phyloP scores from a whole-genome alignment of 768 basidiomycete species.

The Auricularia sp. region DNA sequence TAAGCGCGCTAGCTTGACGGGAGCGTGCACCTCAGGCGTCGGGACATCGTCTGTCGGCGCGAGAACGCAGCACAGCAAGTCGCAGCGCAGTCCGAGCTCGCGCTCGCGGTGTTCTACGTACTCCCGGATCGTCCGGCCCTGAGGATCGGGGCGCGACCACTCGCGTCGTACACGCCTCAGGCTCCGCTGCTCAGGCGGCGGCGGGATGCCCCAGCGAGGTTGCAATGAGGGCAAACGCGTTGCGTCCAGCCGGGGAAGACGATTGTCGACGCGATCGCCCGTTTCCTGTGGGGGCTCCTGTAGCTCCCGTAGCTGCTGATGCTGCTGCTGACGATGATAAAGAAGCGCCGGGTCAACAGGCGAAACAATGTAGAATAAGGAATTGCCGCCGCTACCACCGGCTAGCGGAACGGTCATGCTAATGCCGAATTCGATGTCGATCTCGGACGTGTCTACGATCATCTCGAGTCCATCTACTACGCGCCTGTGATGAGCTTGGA shows the following conservation, averaged over 20 bases:
- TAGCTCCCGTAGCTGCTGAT: not conserved
- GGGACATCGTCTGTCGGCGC: constrained; percentile 71
- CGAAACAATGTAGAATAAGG: not conserved
- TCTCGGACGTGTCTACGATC: not conserved
- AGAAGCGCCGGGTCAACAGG: not conserved
- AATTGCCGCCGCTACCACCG: not conserved
- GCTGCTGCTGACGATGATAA: not conserved
- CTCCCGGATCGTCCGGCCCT: constrained; percentile 63
- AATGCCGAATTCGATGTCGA: not conserved
- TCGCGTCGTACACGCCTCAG: constrained; percentile 18
- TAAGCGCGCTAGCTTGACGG: constrained; percentile 14
- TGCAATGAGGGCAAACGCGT: not conserved
- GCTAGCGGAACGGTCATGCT: not conserved
- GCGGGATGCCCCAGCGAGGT: not conserved
- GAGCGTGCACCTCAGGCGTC: constrained; percentile 19
- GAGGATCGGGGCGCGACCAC: constrained; percentile 52
- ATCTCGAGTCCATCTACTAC: not conserved
- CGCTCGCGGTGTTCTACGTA: constrained; percentile 64
- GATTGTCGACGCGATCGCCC: constrained; percentile 10
- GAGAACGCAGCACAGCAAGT: constrained; percentile 61
- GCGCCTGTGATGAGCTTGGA: not conserved
- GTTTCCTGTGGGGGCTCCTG: not conserved
- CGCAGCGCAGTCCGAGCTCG: constrained; percentile 63
- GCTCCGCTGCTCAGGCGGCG: not conserved
- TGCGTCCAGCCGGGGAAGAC: not conserved